Base-by-base conservation (phyloP, 179 eudicot species). In the Heliamphora pulchella region DNA sequence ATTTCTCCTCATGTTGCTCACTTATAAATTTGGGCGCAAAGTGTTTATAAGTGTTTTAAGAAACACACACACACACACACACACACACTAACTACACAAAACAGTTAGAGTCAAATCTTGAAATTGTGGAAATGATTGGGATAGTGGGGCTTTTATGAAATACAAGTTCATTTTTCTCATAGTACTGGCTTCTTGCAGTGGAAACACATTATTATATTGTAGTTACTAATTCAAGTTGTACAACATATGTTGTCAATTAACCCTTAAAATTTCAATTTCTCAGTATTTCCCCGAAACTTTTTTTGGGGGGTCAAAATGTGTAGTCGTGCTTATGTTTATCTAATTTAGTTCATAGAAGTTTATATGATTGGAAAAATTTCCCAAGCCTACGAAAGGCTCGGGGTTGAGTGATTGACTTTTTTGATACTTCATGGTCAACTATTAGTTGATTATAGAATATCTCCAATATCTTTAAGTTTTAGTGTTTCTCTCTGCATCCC, bases 1-100 rank as follows among this genome's bases (percentile, higher is more conserved):
- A 7, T 71, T 20, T 50, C 59, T 51, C 62, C 51, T 8, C 78
- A 14, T 53, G 78, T 67, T 75, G 78, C 54, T 59, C 64, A 73
- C 2, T 57, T 2, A 31, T 74, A 39, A 17, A 64, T 13, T 14
- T 8, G 11, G 65, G 65, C 31, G 22, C 17, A 48, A 61, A 44
- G 44, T 72, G 59, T 1, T 72, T 53, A 20, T 72, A 53, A 59
- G 31, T 50, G 22, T 51, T 20, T 10, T 3, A 1, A 0, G 62
- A 73, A 73, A 31, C 61, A 73, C 17, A n/a, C n/a, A n/a, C 17
- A 61, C 17, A 61, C 7, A 61, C 65, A 14, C 3, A 65, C 10
- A 65, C 44, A 65, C 14, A 65, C 44, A 5, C 2, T 11, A 10
- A 7, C 41, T 13, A 13, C 8, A n/a, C 41, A 0, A 17, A 41